These are phyloP conservation scores for Chrysanthemum lavandulifolium DNA, from an alignment of 129 eudicot species.

Conservation along the genomic window DNA sequence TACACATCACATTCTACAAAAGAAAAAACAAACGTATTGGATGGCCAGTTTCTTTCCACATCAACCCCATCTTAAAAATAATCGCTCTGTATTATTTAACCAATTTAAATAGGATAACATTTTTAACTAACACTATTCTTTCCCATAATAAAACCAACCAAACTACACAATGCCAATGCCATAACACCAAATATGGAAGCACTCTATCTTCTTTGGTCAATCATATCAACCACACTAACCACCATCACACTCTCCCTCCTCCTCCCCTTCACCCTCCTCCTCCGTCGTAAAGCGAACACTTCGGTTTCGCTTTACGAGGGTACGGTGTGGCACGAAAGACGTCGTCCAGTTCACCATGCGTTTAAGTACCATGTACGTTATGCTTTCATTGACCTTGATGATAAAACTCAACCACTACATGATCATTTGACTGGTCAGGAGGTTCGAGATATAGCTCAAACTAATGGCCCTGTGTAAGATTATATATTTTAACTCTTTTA, in stretches of 20 bases:
- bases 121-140: too few species aligned
- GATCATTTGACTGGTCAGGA: constrained; percentile 61
- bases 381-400: constrained; percentile 79
- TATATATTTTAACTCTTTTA: too few species aligned
- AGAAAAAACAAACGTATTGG: too few species aligned
- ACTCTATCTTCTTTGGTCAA: constrained; percentile 61
- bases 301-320: constrained; percentile 63
- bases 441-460: constrained; percentile 56
- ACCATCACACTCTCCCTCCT: constrained; percentile 45
- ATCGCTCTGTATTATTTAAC: too few species aligned
- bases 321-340: constrained; percentile 97
- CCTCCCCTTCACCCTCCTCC: constrained; percentile 47
- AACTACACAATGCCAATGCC: too few species aligned
- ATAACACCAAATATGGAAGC: too few species aligned
- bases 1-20: too few species aligned
- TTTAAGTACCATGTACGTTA: constrained; percentile 79
- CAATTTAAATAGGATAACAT: too few species aligned
- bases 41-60: too few species aligned
- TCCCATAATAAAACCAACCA: too few species aligned
- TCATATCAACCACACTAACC: constrained; percentile 46
- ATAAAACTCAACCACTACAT: constrained; percentile 37
- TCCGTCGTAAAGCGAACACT: constrained; percentile 38
- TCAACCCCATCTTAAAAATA: too few species aligned
- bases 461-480: constrained; percentile 82
- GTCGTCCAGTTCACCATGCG: constrained; percentile 91